Evolutionary conservation across 108 stramenopile species (phyloP).

Genomic region (Skeletonema grethae): DNA sequence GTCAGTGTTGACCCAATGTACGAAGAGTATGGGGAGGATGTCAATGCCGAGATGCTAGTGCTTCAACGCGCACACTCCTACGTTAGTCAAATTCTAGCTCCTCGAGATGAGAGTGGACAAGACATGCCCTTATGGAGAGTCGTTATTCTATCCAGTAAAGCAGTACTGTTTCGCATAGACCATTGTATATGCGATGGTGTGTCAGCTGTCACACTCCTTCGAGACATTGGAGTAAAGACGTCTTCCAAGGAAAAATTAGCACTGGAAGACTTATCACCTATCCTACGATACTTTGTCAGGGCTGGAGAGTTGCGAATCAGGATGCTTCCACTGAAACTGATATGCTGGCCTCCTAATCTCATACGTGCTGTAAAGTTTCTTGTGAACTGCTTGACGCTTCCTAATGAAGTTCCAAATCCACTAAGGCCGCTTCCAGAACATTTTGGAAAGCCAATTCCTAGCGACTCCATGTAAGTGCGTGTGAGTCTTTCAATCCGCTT

Average conservation of each 20-base stretch:
- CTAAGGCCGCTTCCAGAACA: slow-evolving; percentile 17
- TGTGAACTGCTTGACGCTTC: not conserved
- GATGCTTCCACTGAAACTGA: slow-evolving; percentile 10
- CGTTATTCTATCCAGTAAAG: slow-evolving; percentile 7
- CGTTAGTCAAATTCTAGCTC: slow-evolving; percentile 10
- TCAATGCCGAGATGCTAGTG: not conserved
- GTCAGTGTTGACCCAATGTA: slow-evolving; percentile 10
- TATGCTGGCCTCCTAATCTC: slow-evolving; percentile 23
- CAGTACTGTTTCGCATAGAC: slow-evolving; percentile 15
- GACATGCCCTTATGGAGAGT: slow-evolving; percentile 28
- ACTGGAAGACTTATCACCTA: slow-evolving; percentile 19
- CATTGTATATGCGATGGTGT: slow-evolving; percentile 23
- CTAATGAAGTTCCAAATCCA: slow-evolving; percentile 10
- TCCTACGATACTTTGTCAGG: slow-evolving; percentile 2
- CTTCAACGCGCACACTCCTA: slow-evolving; percentile 11
- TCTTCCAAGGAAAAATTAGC: not conserved
- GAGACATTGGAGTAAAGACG: slow-evolving; percentile 13
- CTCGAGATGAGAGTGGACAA: slow-evolving; percentile 17
- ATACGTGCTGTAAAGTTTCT: slow-evolving; percentile 4
- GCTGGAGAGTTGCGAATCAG: slow-evolving; percentile 20
- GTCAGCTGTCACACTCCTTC: slow-evolving; percentile 14
- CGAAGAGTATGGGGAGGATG: not conserved
- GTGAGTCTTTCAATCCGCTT: too few relatives aligned
- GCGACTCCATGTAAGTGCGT: too few relatives aligned
- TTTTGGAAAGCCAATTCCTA: slow-evolving; percentile 14